These are phyloP conservation scores for Cytospora paraplurivora DNA, from an alignment of 2,329 filamentous ascomycete species.

Conservation along the genomic window DNA sequence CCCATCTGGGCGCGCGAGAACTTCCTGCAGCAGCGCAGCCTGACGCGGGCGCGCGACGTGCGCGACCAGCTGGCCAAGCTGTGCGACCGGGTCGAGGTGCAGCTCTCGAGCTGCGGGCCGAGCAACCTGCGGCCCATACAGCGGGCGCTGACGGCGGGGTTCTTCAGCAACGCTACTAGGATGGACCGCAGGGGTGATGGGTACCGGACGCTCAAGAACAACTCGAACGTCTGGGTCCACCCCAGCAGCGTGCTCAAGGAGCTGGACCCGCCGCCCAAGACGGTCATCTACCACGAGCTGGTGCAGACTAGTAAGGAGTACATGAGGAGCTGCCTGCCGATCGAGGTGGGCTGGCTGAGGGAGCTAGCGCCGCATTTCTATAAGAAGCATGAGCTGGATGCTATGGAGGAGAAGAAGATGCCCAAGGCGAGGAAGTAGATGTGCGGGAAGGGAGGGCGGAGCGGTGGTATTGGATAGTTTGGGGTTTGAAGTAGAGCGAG, in stretches of 20 bases:
- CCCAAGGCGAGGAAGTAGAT: constrained; percentile 36
- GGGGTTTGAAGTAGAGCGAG: background rate
- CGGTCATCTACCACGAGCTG: constrained; percentile 84
- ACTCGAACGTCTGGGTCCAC: constrained; percentile 87
- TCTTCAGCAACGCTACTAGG: constrained; percentile 89
- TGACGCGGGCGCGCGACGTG: constrained; percentile 87
- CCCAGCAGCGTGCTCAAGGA: constrained; percentile 81
- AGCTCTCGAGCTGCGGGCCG: constrained; percentile 67
- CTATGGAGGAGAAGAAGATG: constrained; percentile 73
- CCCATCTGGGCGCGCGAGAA: constrained; percentile 89
- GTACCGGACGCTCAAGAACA: constrained; percentile 91
- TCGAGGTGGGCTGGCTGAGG: constrained; percentile 80
- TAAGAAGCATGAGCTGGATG: constrained; percentile 87
- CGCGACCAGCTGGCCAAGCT: constrained; percentile 89
- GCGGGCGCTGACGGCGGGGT: constrained; percentile 85
- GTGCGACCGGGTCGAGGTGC: constrained; percentile 90
- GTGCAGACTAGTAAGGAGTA: constrained; percentile 88
- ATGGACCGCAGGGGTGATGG: constrained; percentile 81
- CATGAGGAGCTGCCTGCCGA: constrained; percentile 83
- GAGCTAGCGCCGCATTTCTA: constrained; percentile 95
- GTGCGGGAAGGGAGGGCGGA: too few relatives aligned
- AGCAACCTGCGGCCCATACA: constrained; percentile 77
- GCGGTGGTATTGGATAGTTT: background rate
- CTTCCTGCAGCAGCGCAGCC: constrained; percentile 87
- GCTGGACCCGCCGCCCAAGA: constrained; percentile 73